A percentile compares a stretch with the other conserved stretches of the same genome.
Conservation (phyloP, 257 asterid genomes). For the Hygrophila difformis region DNA sequence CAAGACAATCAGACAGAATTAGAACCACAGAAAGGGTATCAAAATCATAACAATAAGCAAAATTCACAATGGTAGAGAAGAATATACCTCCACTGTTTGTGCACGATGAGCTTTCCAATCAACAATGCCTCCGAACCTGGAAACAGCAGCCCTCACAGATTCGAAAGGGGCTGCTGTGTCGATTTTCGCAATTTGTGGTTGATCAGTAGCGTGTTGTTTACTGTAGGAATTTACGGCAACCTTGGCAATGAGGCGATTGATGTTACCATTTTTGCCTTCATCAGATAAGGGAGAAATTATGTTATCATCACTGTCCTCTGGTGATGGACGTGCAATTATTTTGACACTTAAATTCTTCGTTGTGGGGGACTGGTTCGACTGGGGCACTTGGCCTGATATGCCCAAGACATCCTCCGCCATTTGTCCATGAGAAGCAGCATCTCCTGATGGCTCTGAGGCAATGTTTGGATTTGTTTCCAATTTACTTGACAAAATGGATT, state of each 20-base stretch:
- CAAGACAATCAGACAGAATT: conserved; percentile 17
- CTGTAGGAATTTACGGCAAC: conserved; percentile 16
- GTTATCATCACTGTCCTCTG: conserved; percentile 28
- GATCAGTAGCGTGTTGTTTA: conserved; percentile 15
- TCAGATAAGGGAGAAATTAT: conserved; percentile 25
- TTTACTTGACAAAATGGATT: conserved; percentile 17
- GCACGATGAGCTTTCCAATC: conserved; percentile 98
- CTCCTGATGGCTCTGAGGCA: conserved; percentile 9
- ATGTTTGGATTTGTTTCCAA: conserved; percentile 26
- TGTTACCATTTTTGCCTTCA: conserved; percentile 23
- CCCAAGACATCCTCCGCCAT: conserved; percentile 16
- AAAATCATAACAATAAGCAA: neutral
- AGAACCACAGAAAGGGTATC: too few relatives aligned
- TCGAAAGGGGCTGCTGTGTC: conserved; percentile 91
- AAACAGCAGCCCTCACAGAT: conserved; percentile 97
- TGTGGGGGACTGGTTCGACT: conserved; percentile 14
- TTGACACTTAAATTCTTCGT: conserved; percentile 18
- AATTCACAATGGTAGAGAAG: neutral
- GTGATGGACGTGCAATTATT: conserved; percentile 20
- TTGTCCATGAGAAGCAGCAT: conserved; percentile 24
- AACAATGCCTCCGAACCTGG: conserved; percentile 93
- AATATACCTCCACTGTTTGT: conserved; percentile 78
- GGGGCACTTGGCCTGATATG: too few relatives aligned
- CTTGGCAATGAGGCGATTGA: conserved; percentile 21
- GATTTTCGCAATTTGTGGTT: too few relatives aligned